Percentiles rank a stretch among this genome's conserved stretches.
Evolutionary conservation across 2,329 filamentous ascomycete species (phyloP).

Genomic region (Pyricularia sp.): DNA sequence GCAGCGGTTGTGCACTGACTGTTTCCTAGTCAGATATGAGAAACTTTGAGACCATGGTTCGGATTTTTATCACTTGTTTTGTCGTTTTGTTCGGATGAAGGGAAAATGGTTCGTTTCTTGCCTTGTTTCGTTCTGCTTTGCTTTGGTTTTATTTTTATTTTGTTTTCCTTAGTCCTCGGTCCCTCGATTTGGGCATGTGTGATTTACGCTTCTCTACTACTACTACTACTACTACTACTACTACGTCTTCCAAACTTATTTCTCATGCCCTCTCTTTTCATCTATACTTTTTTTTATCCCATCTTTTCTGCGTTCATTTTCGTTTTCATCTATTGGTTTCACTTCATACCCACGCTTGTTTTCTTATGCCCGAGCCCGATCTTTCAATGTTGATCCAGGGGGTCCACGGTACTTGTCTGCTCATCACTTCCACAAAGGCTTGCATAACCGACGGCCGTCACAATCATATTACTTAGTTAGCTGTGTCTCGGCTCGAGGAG

Average conservation of each 20-base stretch:
- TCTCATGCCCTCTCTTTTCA: neutral
- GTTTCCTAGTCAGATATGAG: neutral
- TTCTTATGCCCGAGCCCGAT: neutral
- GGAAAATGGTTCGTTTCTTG: neutral
- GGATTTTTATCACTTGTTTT: neutral
- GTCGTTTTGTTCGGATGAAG: neutral
- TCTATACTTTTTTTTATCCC: constrained; percentile 1
- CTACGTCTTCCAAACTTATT: neutral
- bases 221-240: too few species aligned
- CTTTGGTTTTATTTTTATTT: neutral
- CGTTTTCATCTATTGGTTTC: neutral
- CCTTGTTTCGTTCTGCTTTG: neutral
- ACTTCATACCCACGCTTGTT: constrained; percentile 3
- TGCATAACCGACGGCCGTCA: neutral
- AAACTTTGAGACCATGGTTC: neutral
- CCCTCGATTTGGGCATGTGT: neutral
- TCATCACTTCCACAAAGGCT: neutral
- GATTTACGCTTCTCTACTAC: neutral
- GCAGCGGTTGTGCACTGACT: neutral
- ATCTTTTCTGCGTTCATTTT: neutral
- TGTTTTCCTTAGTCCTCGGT: neutral
- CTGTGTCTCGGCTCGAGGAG: neutral
- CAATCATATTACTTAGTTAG: neutral
- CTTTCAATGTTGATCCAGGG: neutral
- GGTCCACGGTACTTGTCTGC: neutral